Conservation (phyloP, 23 red algal genomes). For the Gracilaria domingensis region DNA sequence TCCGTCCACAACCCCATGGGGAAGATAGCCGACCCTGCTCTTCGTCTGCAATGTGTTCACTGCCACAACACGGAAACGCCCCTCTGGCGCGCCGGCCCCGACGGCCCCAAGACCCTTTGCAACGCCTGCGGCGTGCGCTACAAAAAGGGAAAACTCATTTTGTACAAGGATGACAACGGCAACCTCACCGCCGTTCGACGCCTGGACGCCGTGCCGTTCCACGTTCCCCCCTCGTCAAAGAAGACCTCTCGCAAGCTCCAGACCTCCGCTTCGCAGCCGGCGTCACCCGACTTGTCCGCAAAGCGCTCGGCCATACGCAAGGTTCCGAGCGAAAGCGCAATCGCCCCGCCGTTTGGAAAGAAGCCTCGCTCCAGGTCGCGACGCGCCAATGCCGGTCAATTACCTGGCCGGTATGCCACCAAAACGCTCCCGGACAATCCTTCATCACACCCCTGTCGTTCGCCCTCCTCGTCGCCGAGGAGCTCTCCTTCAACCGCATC, state of each 20-base stretch:
- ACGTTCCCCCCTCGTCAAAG: constrained; percentile 60
- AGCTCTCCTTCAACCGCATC: constrained; percentile 5
- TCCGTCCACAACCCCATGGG: constrained; percentile 29
- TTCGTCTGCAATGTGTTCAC: constrained; percentile 80
- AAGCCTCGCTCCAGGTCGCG: constrained; percentile 57
- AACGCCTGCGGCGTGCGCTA: constrained; percentile 96
- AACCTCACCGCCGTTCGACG: constrained; percentile 58
- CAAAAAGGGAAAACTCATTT: constrained; percentile 91
- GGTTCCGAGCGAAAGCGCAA: constrained; percentile 39
- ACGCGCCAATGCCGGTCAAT: constrained; percentile 61
- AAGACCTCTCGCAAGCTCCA: constrained; percentile 45
- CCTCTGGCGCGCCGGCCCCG: constrained; percentile 91
- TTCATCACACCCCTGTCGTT: not conserved
- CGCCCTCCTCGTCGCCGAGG: constrained; percentile 17
- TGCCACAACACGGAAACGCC: constrained; percentile 90
- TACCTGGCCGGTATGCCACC: constrained; percentile 59
- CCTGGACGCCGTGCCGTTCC: constrained; percentile 48
- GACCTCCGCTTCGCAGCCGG: constrained; percentile 19
- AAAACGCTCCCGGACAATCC: constrained; percentile 36
- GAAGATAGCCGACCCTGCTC: constrained; percentile 40
- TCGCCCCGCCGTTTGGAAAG: constrained; percentile 40
- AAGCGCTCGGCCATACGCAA: constrained; percentile 48
- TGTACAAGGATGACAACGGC: constrained; percentile 64
- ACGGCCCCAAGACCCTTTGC: constrained; percentile 93
- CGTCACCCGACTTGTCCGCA: constrained; percentile 28